Base-by-base conservation (phyloP, 2,329 filamentous ascomycete species). In the Xylaria hypoxylon region DNA sequence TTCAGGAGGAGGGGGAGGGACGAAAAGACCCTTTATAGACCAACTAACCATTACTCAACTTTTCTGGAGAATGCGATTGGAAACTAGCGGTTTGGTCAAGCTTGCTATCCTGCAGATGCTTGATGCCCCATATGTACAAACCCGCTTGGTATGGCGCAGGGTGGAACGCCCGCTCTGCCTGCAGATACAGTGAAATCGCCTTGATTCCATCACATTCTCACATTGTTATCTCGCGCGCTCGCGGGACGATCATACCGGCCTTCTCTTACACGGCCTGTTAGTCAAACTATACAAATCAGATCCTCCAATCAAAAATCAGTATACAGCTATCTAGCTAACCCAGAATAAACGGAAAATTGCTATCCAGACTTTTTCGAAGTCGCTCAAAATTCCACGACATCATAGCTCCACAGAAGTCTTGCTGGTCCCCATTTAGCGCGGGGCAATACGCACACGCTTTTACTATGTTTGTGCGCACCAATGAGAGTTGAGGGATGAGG, bases 381-480 rank as follows among this genome's bases (percentile, higher is more conserved):
- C 35, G 10, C 35, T 38, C 35, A 5, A 38, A 31, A 38, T 13
- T 38, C 33, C 33, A 38, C 35, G 35, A 38, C 35, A 38, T 38
- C 35, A 38, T 38, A 38, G 35, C 35, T 38, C 35, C 35, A 38
- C 35, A 38, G 35, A 38, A 38, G 35, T 15, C 11, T 15, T 38
- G 35, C 15, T 38, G 35, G 35, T 5, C 13, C 13, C 35, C 35
- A 38, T 13, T 33, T 50, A 56, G 62, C 56, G 57, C 50, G 50
- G 47, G 47, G 35, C 35, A 24, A 15, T 11, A 44, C 24, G 33
- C 57, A 6, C 17, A 24, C 50, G 38, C 40, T 22, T n/a, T 42
- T 3, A n/a, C n/a, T 44, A 50, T 40, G 17, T 17, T 42, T 53
- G 52, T 59, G 59, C 64, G 64, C 59, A 28, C 64, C 59, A 63